Conservation (phyloP, 352 stramenopile genomes). For the Pythium brachiatum region DNA sequence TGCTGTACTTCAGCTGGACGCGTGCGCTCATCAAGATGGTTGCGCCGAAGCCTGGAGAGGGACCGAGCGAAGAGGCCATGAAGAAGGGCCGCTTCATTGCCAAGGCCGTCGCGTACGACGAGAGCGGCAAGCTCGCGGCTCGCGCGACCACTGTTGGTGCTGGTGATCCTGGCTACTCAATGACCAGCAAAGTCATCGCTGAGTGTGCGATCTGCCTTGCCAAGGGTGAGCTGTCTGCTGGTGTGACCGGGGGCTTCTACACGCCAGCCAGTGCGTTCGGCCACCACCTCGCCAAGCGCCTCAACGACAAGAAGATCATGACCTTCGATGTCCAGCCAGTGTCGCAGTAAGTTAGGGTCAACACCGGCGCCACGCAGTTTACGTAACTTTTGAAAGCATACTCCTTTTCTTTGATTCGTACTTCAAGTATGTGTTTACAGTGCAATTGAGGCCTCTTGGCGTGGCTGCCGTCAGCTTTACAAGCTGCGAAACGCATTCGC, state of each 20-base stretch:
- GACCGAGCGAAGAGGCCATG: conserved; percentile 81
- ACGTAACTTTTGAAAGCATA: no score
- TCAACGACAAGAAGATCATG: conserved; percentile 59
- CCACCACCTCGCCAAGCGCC: conserved; percentile 42
- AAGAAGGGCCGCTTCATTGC: conserved; percentile 69
- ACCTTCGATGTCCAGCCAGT: conserved; percentile 19
- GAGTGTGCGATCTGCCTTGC: conserved; percentile 60
- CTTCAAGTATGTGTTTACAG: no score
- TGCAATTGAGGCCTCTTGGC: no score
- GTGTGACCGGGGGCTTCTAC: conserved; percentile 49
- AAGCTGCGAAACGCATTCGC: no score
- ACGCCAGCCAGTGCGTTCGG: conserved; percentile 64
- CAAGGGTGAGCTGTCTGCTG: conserved; percentile 35
- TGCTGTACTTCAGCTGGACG: conserved; percentile 67
- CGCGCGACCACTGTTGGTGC: conserved; percentile 38
- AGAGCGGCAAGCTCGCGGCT: conserved; percentile 38
- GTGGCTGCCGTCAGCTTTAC: no score
- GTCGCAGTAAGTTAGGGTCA: no score
- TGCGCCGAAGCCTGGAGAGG: conserved; percentile 71
- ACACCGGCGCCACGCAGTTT: no score
- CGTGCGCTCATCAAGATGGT: conserved; percentile 62
- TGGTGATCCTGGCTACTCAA: conserved; percentile 54
- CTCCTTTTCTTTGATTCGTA: no score
- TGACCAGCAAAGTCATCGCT: conserved; percentile 53
- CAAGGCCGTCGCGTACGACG: conserved; percentile 43